phyloP scores from a whole-genome alignment of 768 basidiomycete species.

The Flagelloscypha sp. region DNA sequence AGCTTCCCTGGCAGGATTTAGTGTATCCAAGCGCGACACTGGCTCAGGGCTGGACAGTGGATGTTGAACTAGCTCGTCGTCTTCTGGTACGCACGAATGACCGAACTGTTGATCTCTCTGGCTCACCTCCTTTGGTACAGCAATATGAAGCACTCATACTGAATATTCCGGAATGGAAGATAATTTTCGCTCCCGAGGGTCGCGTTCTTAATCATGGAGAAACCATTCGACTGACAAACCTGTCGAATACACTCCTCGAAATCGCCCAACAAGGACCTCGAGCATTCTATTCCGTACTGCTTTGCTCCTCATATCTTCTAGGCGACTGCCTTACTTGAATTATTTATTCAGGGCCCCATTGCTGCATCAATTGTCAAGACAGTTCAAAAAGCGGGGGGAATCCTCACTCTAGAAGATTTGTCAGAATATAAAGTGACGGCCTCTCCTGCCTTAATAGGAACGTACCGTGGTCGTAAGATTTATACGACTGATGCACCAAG shows the following conservation, averaged over 20 bases:
- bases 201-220: slow-evolving; percentile 48
- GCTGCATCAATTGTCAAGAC: slow-evolving; percentile 49
- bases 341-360: slow-evolving; percentile 36
- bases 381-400: slow-evolving; percentile 46
- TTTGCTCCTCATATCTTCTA: slow-evolving; percentile 8
- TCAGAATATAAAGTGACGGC: slow-evolving; percentile 41
- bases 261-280: slow-evolving; percentile 52
- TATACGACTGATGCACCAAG: slow-evolving; percentile 60
- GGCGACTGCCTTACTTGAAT: slow-evolving; percentile 5
- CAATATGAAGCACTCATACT: slow-evolving; percentile 25
- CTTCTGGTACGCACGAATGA: slow-evolving; percentile 66
- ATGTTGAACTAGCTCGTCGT: slow-evolving; percentile 64
- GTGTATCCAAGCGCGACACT: slow-evolving; percentile 69
- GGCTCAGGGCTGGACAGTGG: slow-evolving; percentile 74
- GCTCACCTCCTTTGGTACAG: slow-evolving; percentile 5
- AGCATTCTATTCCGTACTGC: slow-evolving; percentile 53
- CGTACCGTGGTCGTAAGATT: slow-evolving; percentile 49
- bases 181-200: slow-evolving; percentile 52
- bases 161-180: slow-evolving; percentile 39
- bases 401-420: slow-evolving; percentile 50
- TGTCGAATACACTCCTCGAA: slow-evolving; percentile 45
- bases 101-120: too few species aligned
- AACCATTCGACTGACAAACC: slow-evolving; percentile 42
- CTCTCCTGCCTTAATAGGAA: slow-evolving; percentile 46
- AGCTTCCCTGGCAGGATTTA: slow-evolving; percentile 67